phyloP scores from a whole-genome alignment of 352 stramenopile genomes.

The Phytophthora capsici region DNA sequence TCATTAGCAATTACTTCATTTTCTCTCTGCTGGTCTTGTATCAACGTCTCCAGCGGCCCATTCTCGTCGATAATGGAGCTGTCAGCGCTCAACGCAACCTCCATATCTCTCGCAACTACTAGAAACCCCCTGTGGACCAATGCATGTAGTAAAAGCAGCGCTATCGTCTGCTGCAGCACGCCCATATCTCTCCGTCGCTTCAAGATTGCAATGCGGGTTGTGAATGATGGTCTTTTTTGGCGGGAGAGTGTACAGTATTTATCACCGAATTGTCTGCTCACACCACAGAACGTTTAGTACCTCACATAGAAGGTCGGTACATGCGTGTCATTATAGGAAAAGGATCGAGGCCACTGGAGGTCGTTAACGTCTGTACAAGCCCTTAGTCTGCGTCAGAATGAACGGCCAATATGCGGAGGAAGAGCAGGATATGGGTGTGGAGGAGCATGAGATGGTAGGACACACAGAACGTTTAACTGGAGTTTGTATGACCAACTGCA shows the following conservation, averaged over 20 bases:
- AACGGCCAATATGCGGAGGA: slow-evolving; percentile 55
- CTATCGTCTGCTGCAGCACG: background rate
- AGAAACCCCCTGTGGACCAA: background rate
- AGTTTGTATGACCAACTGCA: slow-evolving; percentile 37
- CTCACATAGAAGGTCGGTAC: background rate
- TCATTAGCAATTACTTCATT: background rate
- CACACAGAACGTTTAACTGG: background rate
- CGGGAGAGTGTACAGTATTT: slow-evolving; percentile 19
- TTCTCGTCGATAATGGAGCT: slow-evolving; percentile 17
- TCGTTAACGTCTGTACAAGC: background rate
- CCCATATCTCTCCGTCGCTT: slow-evolving; percentile 15
- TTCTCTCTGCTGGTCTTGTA: background rate
- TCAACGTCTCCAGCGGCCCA: background rate
- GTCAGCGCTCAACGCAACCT: slow-evolving; percentile 24
- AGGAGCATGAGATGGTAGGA: slow-evolving; percentile 57
- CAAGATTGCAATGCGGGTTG: slow-evolving; percentile 24
- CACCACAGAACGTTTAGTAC: slow-evolving; percentile 4
- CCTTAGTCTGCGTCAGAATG: slow-evolving; percentile 10
- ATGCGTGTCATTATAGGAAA: background rate
- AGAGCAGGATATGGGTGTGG: slow-evolving; percentile 41
- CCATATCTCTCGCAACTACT: background rate
- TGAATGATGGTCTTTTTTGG: slow-evolving; percentile 25
- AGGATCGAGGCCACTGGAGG: background rate
- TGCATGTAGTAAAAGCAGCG: background rate
- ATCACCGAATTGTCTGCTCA: background rate